phyloP scores from a whole-genome alignment of 441 rosid genomes.

The Bruguiera hainesii region DNA sequence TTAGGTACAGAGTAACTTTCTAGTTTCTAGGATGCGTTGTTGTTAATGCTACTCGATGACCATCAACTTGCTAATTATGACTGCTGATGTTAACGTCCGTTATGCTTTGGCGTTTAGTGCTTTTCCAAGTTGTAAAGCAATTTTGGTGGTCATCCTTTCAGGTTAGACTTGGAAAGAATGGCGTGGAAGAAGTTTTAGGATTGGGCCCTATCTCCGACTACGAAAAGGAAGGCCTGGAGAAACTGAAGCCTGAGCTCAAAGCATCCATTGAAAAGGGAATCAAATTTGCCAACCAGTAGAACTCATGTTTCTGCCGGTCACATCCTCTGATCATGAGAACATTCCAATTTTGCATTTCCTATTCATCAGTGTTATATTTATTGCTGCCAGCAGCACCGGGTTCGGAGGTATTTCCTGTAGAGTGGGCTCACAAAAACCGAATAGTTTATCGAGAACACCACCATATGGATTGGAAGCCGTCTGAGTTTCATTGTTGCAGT shows the following conservation, averaged over 20 bases:
- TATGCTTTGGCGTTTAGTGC: too few species aligned
- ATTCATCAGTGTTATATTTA: slow-evolving; percentile 23
- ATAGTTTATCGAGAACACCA: slow-evolving; percentile 17
- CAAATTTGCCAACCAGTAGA: slow-evolving; percentile 62
- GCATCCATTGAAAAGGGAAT: slow-evolving; percentile 89
- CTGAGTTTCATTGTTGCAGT: too few species aligned
- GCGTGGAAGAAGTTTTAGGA: slow-evolving; percentile 81
- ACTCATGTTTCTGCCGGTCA: neutral
- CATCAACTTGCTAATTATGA: too few species aligned
- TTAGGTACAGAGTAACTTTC: too few species aligned
- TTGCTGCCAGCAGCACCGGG: slow-evolving; percentile 28
- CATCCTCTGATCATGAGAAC: slow-evolving; percentile 5
- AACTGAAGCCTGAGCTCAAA: slow-evolving; percentile 71
- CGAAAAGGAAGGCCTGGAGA: slow-evolving; percentile 79
- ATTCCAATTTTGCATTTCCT: slow-evolving; percentile 27
- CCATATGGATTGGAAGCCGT: neutral
- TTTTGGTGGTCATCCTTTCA: slow-evolving; percentile 24
- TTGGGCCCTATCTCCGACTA: slow-evolving; percentile 77
- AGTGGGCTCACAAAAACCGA: slow-evolving; percentile 16
- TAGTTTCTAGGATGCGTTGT: too few species aligned
- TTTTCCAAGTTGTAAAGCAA: neutral
- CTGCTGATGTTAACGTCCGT: too few species aligned
- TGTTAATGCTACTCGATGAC: too few species aligned
- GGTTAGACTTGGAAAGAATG: slow-evolving; percentile 94
- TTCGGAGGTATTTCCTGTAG: slow-evolving; percentile 16